Percentiles rank a stretch among this genome's conserved stretches.
Conservation (phyloP, 345 rosid genomes). For the Cardiospermum halicacabum region DNA sequence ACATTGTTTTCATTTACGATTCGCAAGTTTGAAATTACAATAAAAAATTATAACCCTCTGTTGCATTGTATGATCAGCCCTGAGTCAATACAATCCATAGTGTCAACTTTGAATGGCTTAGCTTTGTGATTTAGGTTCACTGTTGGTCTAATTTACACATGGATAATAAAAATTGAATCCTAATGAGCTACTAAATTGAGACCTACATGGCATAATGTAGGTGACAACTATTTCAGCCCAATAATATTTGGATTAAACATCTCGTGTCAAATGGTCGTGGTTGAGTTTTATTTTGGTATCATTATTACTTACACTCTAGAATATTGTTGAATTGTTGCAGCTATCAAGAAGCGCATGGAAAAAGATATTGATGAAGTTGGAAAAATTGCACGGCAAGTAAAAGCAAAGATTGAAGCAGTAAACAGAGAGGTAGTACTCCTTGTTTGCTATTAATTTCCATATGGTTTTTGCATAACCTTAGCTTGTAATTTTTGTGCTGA, state of each 20-base stretch:
- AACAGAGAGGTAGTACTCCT: conserved; percentile 59
- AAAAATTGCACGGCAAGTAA: conserved; percentile 66
- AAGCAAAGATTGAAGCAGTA: conserved; percentile 68
- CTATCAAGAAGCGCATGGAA: conserved; percentile 87
- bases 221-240: background rate
- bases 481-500: conserved; percentile 6
- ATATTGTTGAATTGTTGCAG: conserved; percentile 27
- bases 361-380: conserved; percentile 94
- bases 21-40: background rate
- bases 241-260: background rate
- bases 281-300: background rate
- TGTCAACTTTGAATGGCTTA: conserved; percentile 1
- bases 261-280: background rate
- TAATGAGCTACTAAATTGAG: background rate
- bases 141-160: background rate
- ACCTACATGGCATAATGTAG: background rate
- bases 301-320: background rate
- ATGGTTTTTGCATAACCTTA: background rate
- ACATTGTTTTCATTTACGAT: background rate
- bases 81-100: background rate
- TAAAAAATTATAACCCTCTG: background rate
- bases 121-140: background rate
- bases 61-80: background rate
- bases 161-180: background rate
- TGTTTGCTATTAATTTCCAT: background rate